Evolutionary conservation across 139 green algal genomes (phyloP), one percentile per base, ranked within the genome.

Genomic region (Picochlorum sp.): DNA sequence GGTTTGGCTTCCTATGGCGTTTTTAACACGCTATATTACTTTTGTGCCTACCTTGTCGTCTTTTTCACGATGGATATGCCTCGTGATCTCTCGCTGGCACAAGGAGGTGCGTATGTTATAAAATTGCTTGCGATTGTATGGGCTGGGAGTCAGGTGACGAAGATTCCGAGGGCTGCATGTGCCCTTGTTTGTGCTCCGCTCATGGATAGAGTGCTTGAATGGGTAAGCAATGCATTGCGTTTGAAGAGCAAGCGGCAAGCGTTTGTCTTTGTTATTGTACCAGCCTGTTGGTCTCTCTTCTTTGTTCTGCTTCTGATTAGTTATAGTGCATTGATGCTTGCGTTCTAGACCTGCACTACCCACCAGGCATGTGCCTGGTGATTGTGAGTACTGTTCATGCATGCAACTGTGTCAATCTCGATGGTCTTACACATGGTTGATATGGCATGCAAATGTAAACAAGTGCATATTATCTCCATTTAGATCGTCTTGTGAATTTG

Each of bases 21-120:
- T 3, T 70, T 84, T 50, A 89, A 89, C 65, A 88, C 82, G 2
- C 7, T 79, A 4, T 89, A 89, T 58, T 89, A 89, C 61, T 69
- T 54, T 1, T 18, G 50, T 23, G 57, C 73, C 9, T 65, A 58
- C 21, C 41, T 65, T 10, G 7, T 65, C 13, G 58, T 54, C 13
- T 24, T 65, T 26, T 58, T n/a, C 21, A 18, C 13, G 16, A 18
- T 32, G 13, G 57, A 65, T 30, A 56, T 65, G 24, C n/a, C 20
- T 24, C 16, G 20, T n/a, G 65, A 66, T 37, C 56, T 65, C 45
- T 71, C 71, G 7, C 4, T 68, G 10, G 46, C 64, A 0, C 56
- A 64, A 0, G 54, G 57, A 13, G 62, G 51, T 10, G 47, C 63
- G 30, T 63, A 49, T 10, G 71, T 80, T 34, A 41, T 62, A 18